phyloP scores from a whole-genome alignment of 2,329 filamentous ascomycete genomes.

The Colletotrichum sp. region DNA sequence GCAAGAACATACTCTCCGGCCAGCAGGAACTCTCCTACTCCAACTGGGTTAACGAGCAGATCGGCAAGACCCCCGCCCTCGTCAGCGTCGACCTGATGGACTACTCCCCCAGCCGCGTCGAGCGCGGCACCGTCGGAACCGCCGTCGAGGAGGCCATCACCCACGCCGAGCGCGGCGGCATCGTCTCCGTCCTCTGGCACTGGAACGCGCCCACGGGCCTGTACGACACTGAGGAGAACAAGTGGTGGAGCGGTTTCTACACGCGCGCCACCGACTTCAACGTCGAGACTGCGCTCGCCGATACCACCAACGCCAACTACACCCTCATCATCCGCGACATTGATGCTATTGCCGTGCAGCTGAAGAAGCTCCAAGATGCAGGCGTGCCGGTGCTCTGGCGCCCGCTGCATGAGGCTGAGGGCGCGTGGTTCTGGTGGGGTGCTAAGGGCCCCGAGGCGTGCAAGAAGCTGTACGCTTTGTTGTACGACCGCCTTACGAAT shows the following conservation, averaged over 20 bases:
- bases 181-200: constrained; percentile 53
- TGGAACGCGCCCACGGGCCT: constrained; percentile 52
- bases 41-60: constrained; percentile 46
- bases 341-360: constrained; percentile 48
- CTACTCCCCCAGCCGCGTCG: constrained; percentile 50
- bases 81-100: constrained; percentile 53
- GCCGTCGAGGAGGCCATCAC: constrained; percentile 52
- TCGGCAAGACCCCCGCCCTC: constrained; percentile 52
- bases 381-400: constrained; percentile 52
- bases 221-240: constrained; percentile 48
- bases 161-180: constrained; percentile 46
- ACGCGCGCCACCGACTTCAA: constrained; percentile 54
- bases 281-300: constrained; percentile 42
- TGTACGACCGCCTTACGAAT: constrained; percentile 49
- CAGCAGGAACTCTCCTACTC: constrained; percentile 49
- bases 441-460: constrained; percentile 48
- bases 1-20: constrained; percentile 51
- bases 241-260: constrained; percentile 57
- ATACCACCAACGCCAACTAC: constrained; percentile 50
- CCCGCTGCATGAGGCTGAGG: constrained; percentile 55
- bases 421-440: constrained; percentile 59
- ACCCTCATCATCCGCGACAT: constrained; percentile 50
- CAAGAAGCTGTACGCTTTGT: constrained; percentile 46
- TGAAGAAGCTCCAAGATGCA: constrained; percentile 46
- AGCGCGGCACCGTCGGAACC: constrained; percentile 41